phyloP scores from a whole-genome alignment of 768 basidiomycete genomes.

The Mycena rebaudengoi region DNA sequence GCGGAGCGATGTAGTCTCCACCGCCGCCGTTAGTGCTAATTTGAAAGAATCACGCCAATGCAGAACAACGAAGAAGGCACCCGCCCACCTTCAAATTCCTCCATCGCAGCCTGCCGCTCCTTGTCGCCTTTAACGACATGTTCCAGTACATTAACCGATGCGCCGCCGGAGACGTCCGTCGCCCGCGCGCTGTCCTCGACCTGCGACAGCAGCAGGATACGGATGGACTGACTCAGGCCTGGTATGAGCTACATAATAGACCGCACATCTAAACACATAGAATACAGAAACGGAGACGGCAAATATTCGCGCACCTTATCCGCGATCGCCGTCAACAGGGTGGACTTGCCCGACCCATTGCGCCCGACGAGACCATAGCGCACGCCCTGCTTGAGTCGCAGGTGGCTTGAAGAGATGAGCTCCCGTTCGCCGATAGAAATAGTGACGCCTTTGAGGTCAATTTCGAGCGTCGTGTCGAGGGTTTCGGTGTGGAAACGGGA shows the following conservation, averaged over 20 bases:
- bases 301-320: too few relatives aligned
- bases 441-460: conserved; percentile 55
- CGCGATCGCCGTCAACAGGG: conserved; percentile 49
- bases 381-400: conserved; percentile 50
- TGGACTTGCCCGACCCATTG: conserved; percentile 23
- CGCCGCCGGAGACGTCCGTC: conserved; percentile 22
- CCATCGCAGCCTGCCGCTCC: conserved; percentile 41
- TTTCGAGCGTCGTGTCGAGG: conserved; percentile 35
- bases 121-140: conserved; percentile 55
- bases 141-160: conserved; percentile 42
- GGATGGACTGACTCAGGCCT: conserved; percentile 51
- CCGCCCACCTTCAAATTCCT: conserved; percentile 37
- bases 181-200: conserved; percentile 29
- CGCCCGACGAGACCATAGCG: conserved; percentile 49
- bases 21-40: conserved; percentile 36
- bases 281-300: too few relatives aligned
- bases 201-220: conserved; percentile 56
- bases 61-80: conserved; percentile 2
- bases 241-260: too few relatives aligned
- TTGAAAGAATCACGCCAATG: conserved; percentile 1
- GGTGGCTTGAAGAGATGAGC: conserved; percentile 45
- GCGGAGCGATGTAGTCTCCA: conserved; percentile 32
- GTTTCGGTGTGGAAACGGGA: conserved; percentile 48
- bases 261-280: too few relatives aligned
- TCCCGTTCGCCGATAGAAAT: conserved; percentile 53